phyloP scores from a whole-genome alignment of 345 rosid genomes.

The Laguncularia racemosa region DNA sequence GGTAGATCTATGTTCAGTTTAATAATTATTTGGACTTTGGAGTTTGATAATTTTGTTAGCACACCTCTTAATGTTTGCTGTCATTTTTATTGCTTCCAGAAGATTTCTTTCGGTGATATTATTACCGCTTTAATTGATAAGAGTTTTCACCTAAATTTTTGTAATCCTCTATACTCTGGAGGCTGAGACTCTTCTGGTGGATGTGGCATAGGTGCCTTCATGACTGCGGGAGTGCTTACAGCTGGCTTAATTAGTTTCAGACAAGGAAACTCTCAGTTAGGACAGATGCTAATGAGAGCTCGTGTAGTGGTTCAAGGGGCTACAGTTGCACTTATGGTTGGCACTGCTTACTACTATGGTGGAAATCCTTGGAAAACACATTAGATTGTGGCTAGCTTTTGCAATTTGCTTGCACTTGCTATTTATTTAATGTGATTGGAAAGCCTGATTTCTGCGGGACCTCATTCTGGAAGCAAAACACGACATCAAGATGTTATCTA shows the following conservation, averaged over 20 bases:
- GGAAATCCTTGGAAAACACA: conserved; percentile 71
- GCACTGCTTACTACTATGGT: conserved; percentile 80
- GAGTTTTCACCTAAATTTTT: too few species aligned
- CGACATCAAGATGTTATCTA: too few species aligned
- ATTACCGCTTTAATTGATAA: too few species aligned
- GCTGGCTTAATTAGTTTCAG: conserved; percentile 73
- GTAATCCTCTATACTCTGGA: background rate
- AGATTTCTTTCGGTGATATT: too few species aligned
- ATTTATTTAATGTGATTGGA: too few species aligned
- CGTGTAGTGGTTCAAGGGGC: conserved; percentile 49
- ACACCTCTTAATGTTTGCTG: too few species aligned
- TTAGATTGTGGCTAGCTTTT: background rate
- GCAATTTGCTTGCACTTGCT: too few species aligned
- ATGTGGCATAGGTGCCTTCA: conserved; percentile 52
- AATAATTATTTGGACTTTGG: too few species aligned
- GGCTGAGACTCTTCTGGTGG: conserved; percentile 2
- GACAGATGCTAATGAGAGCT: conserved; percentile 46
- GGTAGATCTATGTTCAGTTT: too few species aligned
- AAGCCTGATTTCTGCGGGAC: background rate
- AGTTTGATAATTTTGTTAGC: too few species aligned
- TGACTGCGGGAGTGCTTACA: conserved; percentile 94
- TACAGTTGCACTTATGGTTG: conserved; percentile 47
- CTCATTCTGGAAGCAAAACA: too few species aligned
- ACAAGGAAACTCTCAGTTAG: conserved; percentile 39
- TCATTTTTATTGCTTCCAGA: too few species aligned